A percentile compares a stretch with the other conserved stretches of the same genome.
Conservation (phyloP, 1,284 basidiomycete species). For the Irpex rosettiformis region DNA sequence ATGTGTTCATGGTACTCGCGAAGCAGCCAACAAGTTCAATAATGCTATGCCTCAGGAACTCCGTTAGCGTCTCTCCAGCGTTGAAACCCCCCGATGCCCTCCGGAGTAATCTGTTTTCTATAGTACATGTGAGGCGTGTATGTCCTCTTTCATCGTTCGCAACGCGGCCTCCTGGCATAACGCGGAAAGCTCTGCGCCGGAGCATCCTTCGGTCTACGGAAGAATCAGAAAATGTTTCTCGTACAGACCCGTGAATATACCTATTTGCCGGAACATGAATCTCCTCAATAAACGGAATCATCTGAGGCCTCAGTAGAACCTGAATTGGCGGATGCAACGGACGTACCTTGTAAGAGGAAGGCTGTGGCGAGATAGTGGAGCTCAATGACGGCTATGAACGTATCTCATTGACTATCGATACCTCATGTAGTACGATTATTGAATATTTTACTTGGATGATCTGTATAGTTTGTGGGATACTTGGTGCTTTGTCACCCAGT, state of each 20-base stretch:
- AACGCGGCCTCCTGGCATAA: slow-evolving; percentile 97
- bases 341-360: too few species aligned
- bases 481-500: too few species aligned
- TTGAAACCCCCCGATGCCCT: slow-evolving; percentile 71
- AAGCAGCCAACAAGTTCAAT: background rate
- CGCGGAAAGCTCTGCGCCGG: slow-evolving; percentile 90
- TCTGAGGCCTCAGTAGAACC: too few species aligned
- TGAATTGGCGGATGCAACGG: too few species aligned
- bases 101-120: slow-evolving; percentile 82
- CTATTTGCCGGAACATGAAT: slow-evolving; percentile 72
- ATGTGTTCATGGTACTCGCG: too few species aligned
- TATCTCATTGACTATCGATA: too few species aligned
- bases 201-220: slow-evolving; percentile 86
- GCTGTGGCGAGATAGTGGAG: too few species aligned
- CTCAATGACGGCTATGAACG: too few species aligned
- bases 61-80: slow-evolving; percentile 52
- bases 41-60: slow-evolving; percentile 17
- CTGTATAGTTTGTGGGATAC: too few species aligned
- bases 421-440: too few species aligned
- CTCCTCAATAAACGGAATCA: too few species aligned
- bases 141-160: slow-evolving; percentile 83
- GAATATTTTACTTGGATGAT: too few species aligned
- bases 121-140: slow-evolving; percentile 73
- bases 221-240: background rate
- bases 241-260: slow-evolving; percentile 6